Base-by-base conservation (phyloP, 495 filamentous ascomycete genomes). In the Polyplosphaeria fusca region DNA sequence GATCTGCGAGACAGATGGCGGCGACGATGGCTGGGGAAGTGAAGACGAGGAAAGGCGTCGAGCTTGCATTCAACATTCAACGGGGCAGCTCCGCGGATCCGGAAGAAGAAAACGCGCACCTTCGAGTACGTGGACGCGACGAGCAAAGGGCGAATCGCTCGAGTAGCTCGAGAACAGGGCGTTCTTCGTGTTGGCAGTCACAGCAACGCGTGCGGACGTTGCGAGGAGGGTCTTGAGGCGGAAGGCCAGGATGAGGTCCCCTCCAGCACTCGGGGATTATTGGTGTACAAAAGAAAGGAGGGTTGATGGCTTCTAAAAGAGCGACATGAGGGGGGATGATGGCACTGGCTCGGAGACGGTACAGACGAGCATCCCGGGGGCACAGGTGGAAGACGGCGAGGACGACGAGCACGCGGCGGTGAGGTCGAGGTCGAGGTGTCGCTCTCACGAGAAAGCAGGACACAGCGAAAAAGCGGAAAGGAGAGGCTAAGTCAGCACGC, bases 51-150 rank as follows among this genome's bases (percentile, higher is more conserved):
- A 62, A 32, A 32, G 44, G 46, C 63, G 63, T 62, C 63, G 63
- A 59, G 63, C 63, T 66, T 58, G 63, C 58, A 65, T 66, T 62
- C 63, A 66, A 66, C 49, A 40, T 58, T 62, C 50, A 59, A 48
- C 47, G 48, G 55, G 27, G 26, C 16, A 40, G 7, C 20, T 4
- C 49, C 19, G 9, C 28, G 20, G 13, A 26, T 20, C 42, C 25
- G 52, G 48, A 44, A 5, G 42, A 20, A 35, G 43, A 52, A 60
- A 43, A 66, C 58, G 58, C 58, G 58, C 59, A 55, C 54, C 45
- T 55, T 62, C 48, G 25, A 56, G 22, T 20, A 51, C 23, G 35
- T 26, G 27, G 39, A 62, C 58, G 45, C 55, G 53, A 42, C 54
- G 49, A 59, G 32, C 54, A 24, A 55, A 38, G 26, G 12, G 30